A percentile compares a stretch with the other conserved stretches of the same genome.
Conservation (phyloP, 2,329 filamentous ascomycete genomes). For the Tolypocladium sp. region DNA sequence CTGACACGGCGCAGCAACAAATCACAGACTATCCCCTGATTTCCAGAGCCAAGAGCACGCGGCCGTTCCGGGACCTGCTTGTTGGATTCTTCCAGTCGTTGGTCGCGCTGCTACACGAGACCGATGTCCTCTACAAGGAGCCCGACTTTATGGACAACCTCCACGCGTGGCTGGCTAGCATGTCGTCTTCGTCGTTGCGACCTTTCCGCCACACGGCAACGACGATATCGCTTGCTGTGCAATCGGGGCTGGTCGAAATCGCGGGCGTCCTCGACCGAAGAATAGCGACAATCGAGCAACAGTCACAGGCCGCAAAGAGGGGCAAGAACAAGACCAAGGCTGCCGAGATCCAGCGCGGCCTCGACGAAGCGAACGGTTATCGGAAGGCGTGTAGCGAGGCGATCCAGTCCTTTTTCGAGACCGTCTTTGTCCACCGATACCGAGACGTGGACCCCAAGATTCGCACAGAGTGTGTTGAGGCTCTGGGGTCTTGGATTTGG, state of each 20-base stretch:
- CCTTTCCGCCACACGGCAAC: slow-evolving; percentile 94
- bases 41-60: slow-evolving; percentile 66
- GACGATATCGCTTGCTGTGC: slow-evolving; percentile 70
- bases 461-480: slow-evolving; percentile 77
- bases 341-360: slow-evolving; percentile 60
- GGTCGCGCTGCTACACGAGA: slow-evolving; percentile 69
- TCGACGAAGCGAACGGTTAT: slow-evolving; percentile 61
- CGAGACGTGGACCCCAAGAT: slow-evolving; percentile 88
- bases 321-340: slow-evolving; percentile 71
- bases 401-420: slow-evolving; percentile 82
- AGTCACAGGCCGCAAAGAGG: slow-evolving; percentile 66
- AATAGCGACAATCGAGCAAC: slow-evolving; percentile 67
- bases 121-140: slow-evolving; percentile 73
- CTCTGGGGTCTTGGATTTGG: slow-evolving; percentile 82
- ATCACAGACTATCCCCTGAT: slow-evolving; percentile 89
- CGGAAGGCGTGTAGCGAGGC: slow-evolving; percentile 60
- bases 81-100: slow-evolving; percentile 71
- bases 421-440: slow-evolving; percentile 91
- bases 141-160: slow-evolving; percentile 76
- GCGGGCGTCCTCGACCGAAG: slow-evolving; percentile 62
- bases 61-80: slow-evolving; percentile 69
- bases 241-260: slow-evolving; percentile 66
- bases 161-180: slow-evolving; percentile 77
- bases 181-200: slow-evolving; percentile 80
- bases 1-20: slow-evolving; percentile 45